Conservation (phyloP, 2,329 filamentous ascomycete species). For the Aaosphaeria arxii region DNA sequence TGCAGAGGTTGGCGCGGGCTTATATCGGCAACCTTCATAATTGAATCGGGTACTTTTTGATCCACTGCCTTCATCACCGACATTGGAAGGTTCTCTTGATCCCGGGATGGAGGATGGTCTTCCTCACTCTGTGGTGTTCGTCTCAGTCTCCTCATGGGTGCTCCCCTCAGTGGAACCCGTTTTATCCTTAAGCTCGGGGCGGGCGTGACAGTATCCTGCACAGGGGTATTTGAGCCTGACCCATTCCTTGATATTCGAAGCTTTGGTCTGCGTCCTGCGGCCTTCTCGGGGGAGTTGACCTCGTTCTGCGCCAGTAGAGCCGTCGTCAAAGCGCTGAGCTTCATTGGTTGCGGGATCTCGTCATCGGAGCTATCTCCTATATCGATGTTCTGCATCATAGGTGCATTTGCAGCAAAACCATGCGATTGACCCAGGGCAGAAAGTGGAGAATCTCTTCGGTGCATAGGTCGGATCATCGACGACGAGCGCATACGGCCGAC, state of each 20-base stretch:
- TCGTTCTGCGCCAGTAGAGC: slow-evolving; percentile 64
- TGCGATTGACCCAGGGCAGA: slow-evolving; percentile 43
- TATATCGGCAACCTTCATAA: slow-evolving; percentile 32
- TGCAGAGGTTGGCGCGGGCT: slow-evolving; percentile 17
- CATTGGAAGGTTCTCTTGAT: slow-evolving; percentile 78
- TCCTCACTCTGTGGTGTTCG: slow-evolving; percentile 40
- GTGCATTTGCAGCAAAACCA: slow-evolving; percentile 45
- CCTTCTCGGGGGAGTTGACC: slow-evolving; percentile 36
- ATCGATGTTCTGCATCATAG: slow-evolving; percentile 48
- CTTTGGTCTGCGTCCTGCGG: slow-evolving; percentile 28
- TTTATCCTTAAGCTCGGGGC: slow-evolving; percentile 40
- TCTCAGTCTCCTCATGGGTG: slow-evolving; percentile 37
- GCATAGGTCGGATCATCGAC: slow-evolving; percentile 26
- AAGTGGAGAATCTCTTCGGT: slow-evolving; percentile 46
- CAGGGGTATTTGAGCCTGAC: slow-evolving; percentile 36
- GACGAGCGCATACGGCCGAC: slow-evolving; percentile 35
- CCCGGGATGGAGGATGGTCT: slow-evolving; percentile 49
- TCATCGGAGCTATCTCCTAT: slow-evolving; percentile 90
- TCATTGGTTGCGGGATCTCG: slow-evolving; percentile 82
- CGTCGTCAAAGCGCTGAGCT: slow-evolving; percentile 89
- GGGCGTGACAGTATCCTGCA: slow-evolving; percentile 38
- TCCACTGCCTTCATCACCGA: slow-evolving; percentile 27
- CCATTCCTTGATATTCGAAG: slow-evolving; percentile 36
- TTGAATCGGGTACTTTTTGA: slow-evolving; percentile 27
- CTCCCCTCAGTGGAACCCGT: slow-evolving; percentile 36